Conservation (phyloP, 768 basidiomycete species). For the Vararia minispora region DNA sequence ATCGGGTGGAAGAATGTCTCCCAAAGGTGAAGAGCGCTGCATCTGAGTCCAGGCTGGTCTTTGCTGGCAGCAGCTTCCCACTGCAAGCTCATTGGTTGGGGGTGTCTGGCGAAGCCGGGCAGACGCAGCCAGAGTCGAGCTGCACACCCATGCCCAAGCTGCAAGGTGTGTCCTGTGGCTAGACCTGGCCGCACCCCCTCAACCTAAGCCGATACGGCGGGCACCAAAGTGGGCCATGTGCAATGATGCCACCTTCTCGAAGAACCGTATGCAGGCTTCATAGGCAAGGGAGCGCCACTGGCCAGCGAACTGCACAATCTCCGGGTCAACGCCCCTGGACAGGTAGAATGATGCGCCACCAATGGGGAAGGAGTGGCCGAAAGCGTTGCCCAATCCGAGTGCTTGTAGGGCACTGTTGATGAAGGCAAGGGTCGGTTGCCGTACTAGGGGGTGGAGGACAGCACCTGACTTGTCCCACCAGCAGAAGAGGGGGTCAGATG, state of each 20-base stretch:
- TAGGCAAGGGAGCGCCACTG: constrained; percentile 30
- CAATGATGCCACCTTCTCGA: constrained; percentile 22
- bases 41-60: no score
- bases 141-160: constrained; percentile 1
- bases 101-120: no score
- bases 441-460: constrained; percentile 21
- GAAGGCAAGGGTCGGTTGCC: constrained; percentile 14
- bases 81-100: no score
- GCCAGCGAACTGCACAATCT: constrained; percentile 24
- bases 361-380: constrained; percentile 33
- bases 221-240: constrained; percentile 8
- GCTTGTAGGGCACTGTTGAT: constrained; percentile 22
- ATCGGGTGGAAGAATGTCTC: no score
- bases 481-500: constrained; percentile 24
- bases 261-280: constrained; percentile 25
- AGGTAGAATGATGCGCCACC: constrained; percentile 29
- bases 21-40: no score
- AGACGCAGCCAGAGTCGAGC: no score
- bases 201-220: background rate
- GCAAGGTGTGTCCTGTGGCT: background rate
- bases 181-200: constrained; percentile 4
- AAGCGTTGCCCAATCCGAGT: constrained; percentile 21
- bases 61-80: no score
- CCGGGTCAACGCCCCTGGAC: constrained; percentile 21
- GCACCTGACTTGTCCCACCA: constrained; percentile 23